Conservation (phyloP, 2,329 filamentous ascomycete genomes). For the Magnaporthiopsis poae region DNA sequence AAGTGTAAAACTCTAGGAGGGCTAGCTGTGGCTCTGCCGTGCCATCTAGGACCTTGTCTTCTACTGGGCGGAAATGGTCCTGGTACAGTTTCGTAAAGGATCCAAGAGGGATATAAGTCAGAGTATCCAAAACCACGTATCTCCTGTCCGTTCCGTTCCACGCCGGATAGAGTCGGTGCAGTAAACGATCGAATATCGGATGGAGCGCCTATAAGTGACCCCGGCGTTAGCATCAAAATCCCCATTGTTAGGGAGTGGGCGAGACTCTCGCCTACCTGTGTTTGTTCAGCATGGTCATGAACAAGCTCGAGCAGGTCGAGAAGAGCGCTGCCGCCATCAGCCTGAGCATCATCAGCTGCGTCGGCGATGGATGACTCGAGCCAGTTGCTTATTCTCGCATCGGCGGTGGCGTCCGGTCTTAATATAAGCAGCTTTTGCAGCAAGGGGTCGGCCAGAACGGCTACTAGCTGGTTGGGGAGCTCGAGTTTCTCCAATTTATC, state of each 20-base stretch:
- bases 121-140: constrained; percentile 45
- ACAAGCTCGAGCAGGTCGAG: constrained; percentile 47
- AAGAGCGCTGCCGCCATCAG: constrained; percentile 23
- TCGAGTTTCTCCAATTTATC: constrained; percentile 68
- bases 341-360: constrained; percentile 38
- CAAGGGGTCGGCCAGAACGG: constrained; percentile 64
- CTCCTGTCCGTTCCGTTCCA: constrained; percentile 55
- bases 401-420: constrained; percentile 42
- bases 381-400: constrained; percentile 50
- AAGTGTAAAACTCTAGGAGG: constrained; percentile 58
- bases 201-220: not conserved
- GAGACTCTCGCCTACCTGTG: constrained; percentile 35
- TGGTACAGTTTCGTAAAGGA: constrained; percentile 45
- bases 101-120: constrained; percentile 44
- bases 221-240: not conserved
- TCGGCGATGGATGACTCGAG: constrained; percentile 46
- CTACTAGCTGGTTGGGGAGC: constrained; percentile 70
- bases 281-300: constrained; percentile 43
- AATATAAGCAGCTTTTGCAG: constrained; percentile 69
- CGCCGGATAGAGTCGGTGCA: not conserved
- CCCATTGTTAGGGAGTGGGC: no score
- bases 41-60: constrained; percentile 40
- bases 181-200: not conserved
- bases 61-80: constrained; percentile 40
- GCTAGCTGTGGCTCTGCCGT: constrained; percentile 42